These are phyloP conservation scores for Triticum monococcum DNA, from an alignment of 176 grass and related monocot species.

Conservation along the genomic window DNA sequence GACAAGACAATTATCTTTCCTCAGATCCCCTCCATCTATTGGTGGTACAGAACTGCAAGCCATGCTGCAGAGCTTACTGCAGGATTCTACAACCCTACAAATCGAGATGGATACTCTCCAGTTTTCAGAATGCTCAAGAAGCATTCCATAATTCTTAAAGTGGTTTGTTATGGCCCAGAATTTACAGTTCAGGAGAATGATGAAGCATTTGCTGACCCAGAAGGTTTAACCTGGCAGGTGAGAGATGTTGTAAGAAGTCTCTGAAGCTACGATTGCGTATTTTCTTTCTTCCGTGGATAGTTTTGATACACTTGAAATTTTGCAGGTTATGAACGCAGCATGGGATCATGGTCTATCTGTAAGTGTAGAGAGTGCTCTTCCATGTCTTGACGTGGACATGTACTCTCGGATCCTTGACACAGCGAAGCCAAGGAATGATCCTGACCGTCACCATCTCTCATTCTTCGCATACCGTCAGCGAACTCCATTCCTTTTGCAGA, in stretches of 20 bases:
- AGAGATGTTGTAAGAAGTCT: background rate
- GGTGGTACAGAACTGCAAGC: slow-evolving; percentile 83
- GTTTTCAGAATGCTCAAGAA: slow-evolving; percentile 79
- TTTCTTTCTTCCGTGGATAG: background rate
- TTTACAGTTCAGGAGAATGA: slow-evolving; percentile 42
- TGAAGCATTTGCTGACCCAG: slow-evolving; percentile 58
- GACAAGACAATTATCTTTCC: slow-evolving; percentile 16
- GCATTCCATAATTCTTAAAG: slow-evolving; percentile 65
- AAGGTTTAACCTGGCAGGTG: slow-evolving; percentile 91
- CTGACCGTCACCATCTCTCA: slow-evolving; percentile 63
- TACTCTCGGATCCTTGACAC: slow-evolving; percentile 66
- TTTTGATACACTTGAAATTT: slow-evolving; percentile 10
- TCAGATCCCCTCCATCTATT: slow-evolving; percentile 83
- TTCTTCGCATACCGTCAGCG: slow-evolving; percentile 67
- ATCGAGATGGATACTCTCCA: slow-evolving; percentile 79
- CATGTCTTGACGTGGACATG: slow-evolving; percentile 46
- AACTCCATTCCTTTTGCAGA: slow-evolving; percentile 44
- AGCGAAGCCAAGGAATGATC: slow-evolving; percentile 71
- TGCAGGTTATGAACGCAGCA: slow-evolving; percentile 70
- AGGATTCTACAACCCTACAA: slow-evolving; percentile 89
- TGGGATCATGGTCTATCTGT: slow-evolving; percentile 71
- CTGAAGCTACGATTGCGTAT: background rate
- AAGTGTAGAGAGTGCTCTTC: slow-evolving; percentile 62
- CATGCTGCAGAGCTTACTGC: slow-evolving; percentile 93
- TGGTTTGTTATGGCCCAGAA: slow-evolving; percentile 56